Conservation (phyloP, 73 alveolate species). For the Paramecium sexaurelia region DNA sequence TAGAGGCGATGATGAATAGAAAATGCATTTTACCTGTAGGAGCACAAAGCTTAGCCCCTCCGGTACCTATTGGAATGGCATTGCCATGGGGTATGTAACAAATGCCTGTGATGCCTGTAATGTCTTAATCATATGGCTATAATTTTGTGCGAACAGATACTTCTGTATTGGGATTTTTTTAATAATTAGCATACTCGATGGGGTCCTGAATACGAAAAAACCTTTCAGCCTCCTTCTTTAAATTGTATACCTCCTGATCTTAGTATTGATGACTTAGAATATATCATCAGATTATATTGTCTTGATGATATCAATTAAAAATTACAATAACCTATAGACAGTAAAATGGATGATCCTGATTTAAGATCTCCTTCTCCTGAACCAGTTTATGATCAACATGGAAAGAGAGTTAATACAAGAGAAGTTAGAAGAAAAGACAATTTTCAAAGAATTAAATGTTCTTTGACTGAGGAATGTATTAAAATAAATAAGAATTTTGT, state of each 20-base stretch:
- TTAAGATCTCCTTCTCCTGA: constrained; percentile 98
- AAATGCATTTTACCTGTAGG: constrained; percentile 65
- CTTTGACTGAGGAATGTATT: constrained; percentile 86
- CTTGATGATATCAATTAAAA: constrained; percentile 93
- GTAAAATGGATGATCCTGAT: constrained; percentile 93
- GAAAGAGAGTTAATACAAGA: constrained; percentile 92
- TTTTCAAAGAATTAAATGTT: constrained; percentile 84
- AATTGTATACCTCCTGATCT: constrained; percentile 70
- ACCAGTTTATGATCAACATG: constrained; percentile 93
- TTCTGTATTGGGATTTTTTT: constrained; percentile 12
- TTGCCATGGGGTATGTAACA: constrained; percentile 49
- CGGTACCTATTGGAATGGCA: constrained; percentile 52
- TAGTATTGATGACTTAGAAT: constrained; percentile 74
- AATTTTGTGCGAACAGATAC: constrained; percentile 6
- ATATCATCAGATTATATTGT: constrained; percentile 86
- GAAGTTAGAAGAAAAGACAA: constrained; percentile 90
- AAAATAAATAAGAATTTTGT: constrained; percentile 85
- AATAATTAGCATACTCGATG: constrained; percentile 40
- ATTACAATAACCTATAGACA: constrained; percentile 81
- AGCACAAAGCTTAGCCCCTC: constrained; percentile 36
- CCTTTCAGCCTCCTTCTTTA: constrained; percentile 75
- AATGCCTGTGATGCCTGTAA: constrained; percentile 6
- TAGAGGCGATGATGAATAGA: constrained; percentile 65
- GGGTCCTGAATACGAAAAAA: constrained; percentile 72
- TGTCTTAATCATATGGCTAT: background rate